Evolutionary conservation across 495 filamentous ascomycete species (phyloP), one percentile per base, ranked within the genome.

Genomic region (Daldinia caldariorum): DNA sequence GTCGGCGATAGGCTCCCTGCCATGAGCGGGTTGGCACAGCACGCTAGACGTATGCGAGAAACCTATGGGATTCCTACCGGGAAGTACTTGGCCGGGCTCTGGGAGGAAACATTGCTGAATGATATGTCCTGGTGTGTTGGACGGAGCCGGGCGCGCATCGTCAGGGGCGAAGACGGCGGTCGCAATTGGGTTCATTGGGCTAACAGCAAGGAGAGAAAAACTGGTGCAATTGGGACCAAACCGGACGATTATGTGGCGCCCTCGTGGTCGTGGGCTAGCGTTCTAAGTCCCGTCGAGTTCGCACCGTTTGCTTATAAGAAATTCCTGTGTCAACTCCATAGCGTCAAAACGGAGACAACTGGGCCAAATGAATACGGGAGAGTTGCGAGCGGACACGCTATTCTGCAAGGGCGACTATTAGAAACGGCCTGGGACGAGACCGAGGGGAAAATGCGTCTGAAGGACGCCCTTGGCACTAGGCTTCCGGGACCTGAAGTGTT

Each of bases 41-140:
- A 14, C 1, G 39, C 39, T 43, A 12, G 39, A 43, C 13, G 4
- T 1, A 43, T 14, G 39, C 8, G 39, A 43, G 39, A 43, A 18
- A 18, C 39, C 39, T 8, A 18, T 12, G 39, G 39, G 13, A 18
- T 43, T n/a, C 39, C 39, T 43, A 43, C 39, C 13, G 39, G 39
- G 39, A 14, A 12, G 12, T 43, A 43, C 16, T 18, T 43, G 13
- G 39, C 39, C 16, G 39, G 39, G 39, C 39, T 43, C 16, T 43
- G 39, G 39, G 39, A 43, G 39, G 39, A 12, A 18, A 43, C 26
- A 32, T 13, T 53, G 13, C 12, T 32, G 12, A 41, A 59, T 16
- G 61, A 58, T 35, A 57, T 58, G 38, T 31, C 53, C 10, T 64
- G 53, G 53, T 58, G 47, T 34, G 13, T 64, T 14, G 32, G 39